A percentile compares a stretch with the other conserved stretches of the same genome.
Evolutionary conservation across 139 green algal species (phyloP).

Genomic region (Asterochloris sp.): DNA sequence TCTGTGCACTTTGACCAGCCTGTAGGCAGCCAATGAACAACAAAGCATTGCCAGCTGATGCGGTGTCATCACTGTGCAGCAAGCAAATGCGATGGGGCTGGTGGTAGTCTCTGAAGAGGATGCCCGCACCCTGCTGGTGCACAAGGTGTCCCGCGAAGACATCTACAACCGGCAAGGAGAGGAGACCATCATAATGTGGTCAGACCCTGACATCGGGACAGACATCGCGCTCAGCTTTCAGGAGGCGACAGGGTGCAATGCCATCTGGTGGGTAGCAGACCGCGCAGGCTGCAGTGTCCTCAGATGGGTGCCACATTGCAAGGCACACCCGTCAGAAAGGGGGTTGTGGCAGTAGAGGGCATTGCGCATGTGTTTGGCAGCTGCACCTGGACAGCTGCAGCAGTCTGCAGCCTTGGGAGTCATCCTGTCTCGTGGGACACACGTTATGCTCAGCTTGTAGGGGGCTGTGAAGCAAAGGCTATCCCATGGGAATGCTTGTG

Average conservation of each 20-base stretch:
- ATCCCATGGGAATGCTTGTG: no score
- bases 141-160: conserved; percentile 77
- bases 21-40: not conserved
- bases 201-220: conserved; percentile 79
- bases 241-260: conserved; percentile 78
- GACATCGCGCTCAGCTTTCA: conserved; percentile 98
- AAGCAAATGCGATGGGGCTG: conserved; percentile 70
- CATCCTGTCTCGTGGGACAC: no score
- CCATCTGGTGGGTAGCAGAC: conserved; percentile 68
- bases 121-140: conserved; percentile 71
- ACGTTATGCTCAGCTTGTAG: no score
- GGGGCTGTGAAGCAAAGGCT: no score
- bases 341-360: not conserved
- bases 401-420: no score
- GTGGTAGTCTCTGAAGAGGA: conserved; percentile 85
- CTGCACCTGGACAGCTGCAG: no score
- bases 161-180: conserved; percentile 86
- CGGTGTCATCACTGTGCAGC: conserved; percentile 40
- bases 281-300: no score
- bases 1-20: no score
- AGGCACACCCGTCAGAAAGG: no score
- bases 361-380: no score
- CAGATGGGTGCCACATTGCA: no score
- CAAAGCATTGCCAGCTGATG: not conserved
- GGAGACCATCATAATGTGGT: conserved; percentile 97